phyloP scores from a whole-genome alignment of 169 alveolate genomes.

The Plasmodium knowlesi region DNA sequence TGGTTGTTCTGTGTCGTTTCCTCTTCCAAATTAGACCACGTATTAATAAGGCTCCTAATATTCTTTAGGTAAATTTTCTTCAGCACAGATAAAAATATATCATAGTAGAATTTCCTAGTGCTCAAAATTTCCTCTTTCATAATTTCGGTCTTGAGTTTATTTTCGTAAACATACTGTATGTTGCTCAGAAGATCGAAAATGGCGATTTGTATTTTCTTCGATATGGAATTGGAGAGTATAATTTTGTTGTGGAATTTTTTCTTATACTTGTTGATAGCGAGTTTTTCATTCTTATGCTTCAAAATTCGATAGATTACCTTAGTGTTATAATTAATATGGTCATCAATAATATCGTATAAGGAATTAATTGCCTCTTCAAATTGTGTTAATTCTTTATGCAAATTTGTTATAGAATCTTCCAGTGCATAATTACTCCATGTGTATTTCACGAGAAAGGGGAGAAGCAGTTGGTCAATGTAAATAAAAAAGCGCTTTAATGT shows the following conservation, averaged over 20 bases:
- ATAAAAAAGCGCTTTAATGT: slow-evolving; percentile 34
- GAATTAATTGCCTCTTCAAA: slow-evolving; percentile 68
- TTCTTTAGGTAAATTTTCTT: slow-evolving; percentile 62
- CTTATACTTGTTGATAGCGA: slow-evolving; percentile 39
- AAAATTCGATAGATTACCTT: slow-evolving; percentile 28
- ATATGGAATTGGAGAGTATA: slow-evolving; percentile 50
- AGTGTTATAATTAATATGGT: slow-evolving; percentile 62
- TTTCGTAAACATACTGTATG: slow-evolving; percentile 72
- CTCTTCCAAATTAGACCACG: slow-evolving; percentile 35
- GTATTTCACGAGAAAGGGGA: slow-evolving; percentile 68
- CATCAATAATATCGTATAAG: slow-evolving; percentile 59
- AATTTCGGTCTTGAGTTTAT: slow-evolving; percentile 55
- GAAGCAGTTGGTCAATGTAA: slow-evolving; percentile 38
- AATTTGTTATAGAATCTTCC: slow-evolving; percentile 53
- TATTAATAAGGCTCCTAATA: slow-evolving; percentile 37
- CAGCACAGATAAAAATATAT: slow-evolving; percentile 23
- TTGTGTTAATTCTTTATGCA: slow-evolving; percentile 35
- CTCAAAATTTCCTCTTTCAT: slow-evolving; percentile 43
- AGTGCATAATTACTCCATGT: slow-evolving; percentile 72
- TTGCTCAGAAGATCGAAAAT: slow-evolving; percentile 65
- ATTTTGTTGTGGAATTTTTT: slow-evolving; percentile 36
- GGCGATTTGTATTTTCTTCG: slow-evolving; percentile 66
- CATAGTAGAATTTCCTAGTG: slow-evolving; percentile 58
- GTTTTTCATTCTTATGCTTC: slow-evolving; percentile 39
- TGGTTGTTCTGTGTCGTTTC: background rate